A percentile compares a stretch with the other conserved stretches of the same genome.
These are phyloP conservation scores for Saksenaea vasiformis DNA, from an alignment of 371 early-diverging fungal species.

Conservation along the genomic window DNA sequence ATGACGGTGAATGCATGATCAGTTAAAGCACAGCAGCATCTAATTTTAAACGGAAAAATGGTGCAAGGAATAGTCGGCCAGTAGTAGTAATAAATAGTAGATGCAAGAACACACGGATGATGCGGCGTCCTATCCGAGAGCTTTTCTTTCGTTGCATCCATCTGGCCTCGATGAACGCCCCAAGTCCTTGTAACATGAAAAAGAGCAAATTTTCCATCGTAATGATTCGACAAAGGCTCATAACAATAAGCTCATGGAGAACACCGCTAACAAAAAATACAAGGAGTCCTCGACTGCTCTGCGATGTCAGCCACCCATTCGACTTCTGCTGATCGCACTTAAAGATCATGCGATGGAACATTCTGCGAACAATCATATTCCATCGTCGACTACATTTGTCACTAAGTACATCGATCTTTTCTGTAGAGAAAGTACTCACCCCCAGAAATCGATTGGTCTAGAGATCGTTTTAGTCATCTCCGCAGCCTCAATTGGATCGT, in stretches of 20 bases:
- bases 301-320: background rate
- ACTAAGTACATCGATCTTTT: background rate
- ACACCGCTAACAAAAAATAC: slow-evolving; percentile 37
- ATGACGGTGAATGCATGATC: background rate
- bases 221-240: slow-evolving; percentile 32
- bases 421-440: slow-evolving; percentile 18
- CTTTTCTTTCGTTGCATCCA: slow-evolving; percentile 7
- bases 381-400: slow-evolving; percentile 31
- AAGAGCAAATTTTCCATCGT: slow-evolving; percentile 38
- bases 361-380: slow-evolving; percentile 35
- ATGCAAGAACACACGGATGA: slow-evolving; percentile 10
- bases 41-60: slow-evolving; percentile 22
- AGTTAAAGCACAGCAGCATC: background rate
- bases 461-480: background rate
- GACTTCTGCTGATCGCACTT: background rate
- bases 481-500: background rate
- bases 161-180: slow-evolving; percentile 23
- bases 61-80: slow-evolving; percentile 40
- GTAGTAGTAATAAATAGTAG: slow-evolving; percentile 33
- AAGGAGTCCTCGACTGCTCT: slow-evolving; percentile 18
- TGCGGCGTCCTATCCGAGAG: slow-evolving; percentile 11
- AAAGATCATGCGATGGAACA: slow-evolving; percentile 29
- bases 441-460: slow-evolving; percentile 48
- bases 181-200: slow-evolving; percentile 33
- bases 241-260: slow-evolving; percentile 41